Base-by-base conservation (phyloP, 768 basidiomycete species). In the Kondoa subrosea region DNA sequence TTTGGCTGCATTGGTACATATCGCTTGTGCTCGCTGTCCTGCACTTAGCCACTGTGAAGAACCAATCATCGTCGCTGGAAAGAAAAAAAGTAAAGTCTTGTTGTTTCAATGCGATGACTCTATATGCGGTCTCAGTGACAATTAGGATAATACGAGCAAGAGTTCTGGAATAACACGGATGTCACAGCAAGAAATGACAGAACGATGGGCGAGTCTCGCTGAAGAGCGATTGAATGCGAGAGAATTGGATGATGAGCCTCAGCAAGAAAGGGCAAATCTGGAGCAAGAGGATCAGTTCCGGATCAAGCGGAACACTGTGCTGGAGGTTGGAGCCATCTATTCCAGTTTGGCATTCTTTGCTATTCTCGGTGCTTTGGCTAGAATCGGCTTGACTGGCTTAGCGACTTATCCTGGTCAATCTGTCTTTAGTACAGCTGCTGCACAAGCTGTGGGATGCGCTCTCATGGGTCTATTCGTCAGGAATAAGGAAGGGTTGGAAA, bases 401-500 rank as follows among this genome's bases (percentile, higher is more conserved):
- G 27, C 34, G 17, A 65, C 15, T 29, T 70, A 64, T 64, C 29
- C 31, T 58, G 69, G 69, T 15, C 50, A 64, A 57, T 83, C 76
- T 86, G 84, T 96, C 3, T 96, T 91, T 74, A 80, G 87, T 1
- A 79, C 96, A 27, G 84, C 86, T 2, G 96, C 91, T 79, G 81
- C 84, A 0, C 93, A 99, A 76, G 87, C 85, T 0, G 78, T 85
- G 0, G 95, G 95, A 21, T 97, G 92, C 78, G 79, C 91, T 65
- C 79, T 93, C 31, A 97, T 99, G 91, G 95, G 95, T 1, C 78
- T 89, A 65, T 82, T 81, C 4, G 74, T 90, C 25, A 83, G 81
- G 21, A 75, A 87, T 73, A 91, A 87, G 76, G 83, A 84, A 63
- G 83, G 85, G 4, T 80, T 99, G 15, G 83, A 84, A 59, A 78